Conservation (phyloP, 1,284 basidiomycete species). For the Lentinus polychrous region DNA sequence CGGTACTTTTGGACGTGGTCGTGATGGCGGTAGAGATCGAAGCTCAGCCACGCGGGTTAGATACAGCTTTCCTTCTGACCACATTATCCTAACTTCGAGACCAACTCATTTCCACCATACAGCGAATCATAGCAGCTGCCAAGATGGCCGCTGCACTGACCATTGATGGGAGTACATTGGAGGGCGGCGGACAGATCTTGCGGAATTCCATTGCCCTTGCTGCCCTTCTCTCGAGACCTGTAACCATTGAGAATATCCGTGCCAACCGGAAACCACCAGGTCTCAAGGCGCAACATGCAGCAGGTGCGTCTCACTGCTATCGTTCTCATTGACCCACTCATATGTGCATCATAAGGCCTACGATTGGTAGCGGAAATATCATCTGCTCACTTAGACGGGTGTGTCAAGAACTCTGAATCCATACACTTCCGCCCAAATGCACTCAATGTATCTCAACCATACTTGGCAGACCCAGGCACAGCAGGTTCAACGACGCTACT, state of each 20-base stretch:
- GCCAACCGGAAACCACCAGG: constrained; percentile 49
- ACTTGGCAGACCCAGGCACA: constrained; percentile 54
- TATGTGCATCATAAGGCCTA: constrained; percentile 36
- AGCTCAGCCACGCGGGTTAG: no score
- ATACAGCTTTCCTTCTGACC: neutral
- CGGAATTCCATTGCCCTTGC: constrained; percentile 60
- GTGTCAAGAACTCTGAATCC: constrained; percentile 38
- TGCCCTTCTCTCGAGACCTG: constrained; percentile 47
- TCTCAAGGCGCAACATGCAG: constrained; percentile 60
- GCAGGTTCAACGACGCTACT: constrained; percentile 66
- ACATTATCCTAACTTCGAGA: no score
- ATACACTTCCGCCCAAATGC: constrained; percentile 47
- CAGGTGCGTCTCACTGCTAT: constrained; percentile 34
- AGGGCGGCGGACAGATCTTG: constrained; percentile 68
- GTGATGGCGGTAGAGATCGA: no score
- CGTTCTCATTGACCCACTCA: neutral
- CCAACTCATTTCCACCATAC: no score
- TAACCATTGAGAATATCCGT: constrained; percentile 56
- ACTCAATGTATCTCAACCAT: constrained; percentile 36
- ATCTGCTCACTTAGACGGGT: constrained; percentile 43
- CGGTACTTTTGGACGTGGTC: no score
- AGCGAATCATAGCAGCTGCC: neutral
- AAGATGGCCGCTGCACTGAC: constrained; percentile 10
- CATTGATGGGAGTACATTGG: constrained; percentile 40
- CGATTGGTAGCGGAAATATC: constrained; percentile 54